Base-by-base conservation (phyloP, 129 eudicot species). In the Gnaphalium uliginosum region DNA sequence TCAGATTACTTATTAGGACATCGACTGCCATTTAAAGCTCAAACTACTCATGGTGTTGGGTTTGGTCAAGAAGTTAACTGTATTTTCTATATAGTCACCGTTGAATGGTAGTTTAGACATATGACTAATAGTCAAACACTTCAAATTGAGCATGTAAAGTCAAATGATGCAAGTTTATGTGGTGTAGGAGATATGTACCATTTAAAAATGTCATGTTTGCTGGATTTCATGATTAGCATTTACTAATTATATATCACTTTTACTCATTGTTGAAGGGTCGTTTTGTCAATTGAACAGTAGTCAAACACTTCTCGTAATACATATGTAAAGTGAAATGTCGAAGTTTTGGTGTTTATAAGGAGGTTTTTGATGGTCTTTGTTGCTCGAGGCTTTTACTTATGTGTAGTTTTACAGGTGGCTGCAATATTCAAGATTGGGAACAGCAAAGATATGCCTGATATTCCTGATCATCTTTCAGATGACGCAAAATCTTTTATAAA, bases 351-450 rank as follows among this genome's bases (percentile, higher is more conserved):
- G 68, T 14, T 62, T 23, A 62, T 11, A 19, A 14, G 33, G 37
- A 10, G 27, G 39, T 62, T 62, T 25, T 24, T 26, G 37, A 24
- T 61, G 41, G 68, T 64, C 69, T 64, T 64, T 29, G 7, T 19
- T 35, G 71, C 18, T 35, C 1, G 15, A 66, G 53, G 71, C 6
- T 35, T 18, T 66, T 39, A 23, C 50, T 35, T n/a, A 37, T n/a
- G 4, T 66, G 8, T 21, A 19, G 53, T 19, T 19, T 30, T 56
- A 54, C 76, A 93, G 98, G 98, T 93, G 54, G 98, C 98, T 48
- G 98, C 98, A 41, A 93, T 93, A 75, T 93, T 93, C 77, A 93
- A 93, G 84, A 93, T 93, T 24, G 98, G 98, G 76, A 93, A 93
- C 83, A 93, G 98, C 90, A 93, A 85, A 87, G 98, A 93, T 73